These are phyloP conservation scores for Garcia nutans DNA, from an alignment of 345 rosid species.

Conservation along the genomic window DNA sequence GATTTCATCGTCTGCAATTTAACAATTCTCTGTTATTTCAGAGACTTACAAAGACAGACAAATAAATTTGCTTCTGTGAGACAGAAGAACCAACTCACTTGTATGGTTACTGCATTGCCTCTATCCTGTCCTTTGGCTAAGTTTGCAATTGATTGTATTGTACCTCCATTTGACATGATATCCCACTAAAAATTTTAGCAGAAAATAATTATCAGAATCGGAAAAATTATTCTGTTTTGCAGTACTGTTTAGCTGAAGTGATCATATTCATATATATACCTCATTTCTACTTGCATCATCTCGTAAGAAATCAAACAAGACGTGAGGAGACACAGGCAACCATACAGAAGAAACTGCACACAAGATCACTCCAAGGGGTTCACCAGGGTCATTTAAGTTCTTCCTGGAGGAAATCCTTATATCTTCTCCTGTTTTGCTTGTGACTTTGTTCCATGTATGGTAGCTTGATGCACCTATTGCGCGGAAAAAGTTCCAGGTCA, in stretches of 20 bases:
- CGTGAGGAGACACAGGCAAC: conserved; percentile 71
- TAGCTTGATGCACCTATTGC: conserved; percentile 97
- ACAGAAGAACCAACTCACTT: conserved; percentile 35
- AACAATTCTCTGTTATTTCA: not conserved
- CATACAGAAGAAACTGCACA: conserved; percentile 88
- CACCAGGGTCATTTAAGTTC: conserved; percentile 89
- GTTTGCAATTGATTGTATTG: conserved; percentile 70
- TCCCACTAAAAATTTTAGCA: conserved; percentile 68
- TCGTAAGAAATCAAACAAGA: conserved; percentile 80
- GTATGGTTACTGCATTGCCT: conserved; percentile 87
- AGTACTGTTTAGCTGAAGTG: not conserved
- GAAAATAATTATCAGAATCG: conserved; percentile 11
- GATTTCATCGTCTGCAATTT: conserved; percentile 66
- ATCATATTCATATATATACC: conserved; percentile 38
- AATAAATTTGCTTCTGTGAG: not conserved
- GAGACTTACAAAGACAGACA: not conserved
- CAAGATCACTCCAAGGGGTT: conserved; percentile 82
- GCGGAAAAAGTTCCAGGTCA: conserved; percentile 78
- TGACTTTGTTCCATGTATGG: conserved; percentile 79
- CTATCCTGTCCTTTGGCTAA: conserved; percentile 90
- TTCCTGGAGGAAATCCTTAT: conserved; percentile 85
- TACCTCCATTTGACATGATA: conserved; percentile 63
- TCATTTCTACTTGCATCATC: conserved; percentile 77
- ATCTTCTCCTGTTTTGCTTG: conserved; percentile 90
- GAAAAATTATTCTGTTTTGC: conserved; percentile 1